phyloP scores from a whole-genome alignment of 257 asterid species.

The Penstemon eatonii region DNA sequence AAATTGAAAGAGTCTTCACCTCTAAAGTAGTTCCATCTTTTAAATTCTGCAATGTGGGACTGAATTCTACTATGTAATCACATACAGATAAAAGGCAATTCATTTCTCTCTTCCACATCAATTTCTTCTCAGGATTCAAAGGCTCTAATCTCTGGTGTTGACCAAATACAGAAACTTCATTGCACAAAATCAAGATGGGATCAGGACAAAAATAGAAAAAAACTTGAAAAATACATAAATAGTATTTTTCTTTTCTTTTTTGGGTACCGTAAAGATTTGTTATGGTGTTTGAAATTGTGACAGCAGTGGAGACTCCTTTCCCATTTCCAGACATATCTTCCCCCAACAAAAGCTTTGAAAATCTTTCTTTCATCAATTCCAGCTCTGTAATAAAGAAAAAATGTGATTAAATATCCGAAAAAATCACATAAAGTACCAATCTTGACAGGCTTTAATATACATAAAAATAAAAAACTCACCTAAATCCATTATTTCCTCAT shows the following conservation, averaged over 20 bases:
- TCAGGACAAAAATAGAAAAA: background rate
- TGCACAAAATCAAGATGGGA: constrained; percentile 3
- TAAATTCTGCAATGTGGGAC: constrained; percentile 52
- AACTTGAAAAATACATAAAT: background rate
- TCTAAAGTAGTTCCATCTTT: constrained; percentile 67
- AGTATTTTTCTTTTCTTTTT: too few relatives aligned
- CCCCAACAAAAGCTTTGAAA: constrained; percentile 76
- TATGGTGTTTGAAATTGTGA: constrained; percentile 79
- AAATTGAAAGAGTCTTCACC: constrained; percentile 40
- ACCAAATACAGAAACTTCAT: constrained; percentile 82
- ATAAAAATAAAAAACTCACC: constrained; percentile 36
- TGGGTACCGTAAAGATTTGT: constrained; percentile 80
- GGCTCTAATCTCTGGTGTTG: constrained; percentile 80
- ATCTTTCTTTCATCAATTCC: constrained; percentile 92
- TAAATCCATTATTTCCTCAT: constrained; percentile 56
- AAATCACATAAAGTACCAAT: background rate
- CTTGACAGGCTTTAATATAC: background rate
- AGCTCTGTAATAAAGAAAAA: constrained; percentile 43
- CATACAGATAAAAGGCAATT: constrained; percentile 69
- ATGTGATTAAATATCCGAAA: too few relatives aligned
- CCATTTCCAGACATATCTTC: constrained; percentile 97
- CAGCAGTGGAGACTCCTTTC: constrained; percentile 78
- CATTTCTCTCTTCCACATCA: constrained; percentile 93
- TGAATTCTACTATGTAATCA: constrained; percentile 71
- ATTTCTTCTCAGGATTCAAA: constrained; percentile 55